Conservation (phyloP, 2,329 filamentous ascomycete species). For the Cladosporium sp. region DNA sequence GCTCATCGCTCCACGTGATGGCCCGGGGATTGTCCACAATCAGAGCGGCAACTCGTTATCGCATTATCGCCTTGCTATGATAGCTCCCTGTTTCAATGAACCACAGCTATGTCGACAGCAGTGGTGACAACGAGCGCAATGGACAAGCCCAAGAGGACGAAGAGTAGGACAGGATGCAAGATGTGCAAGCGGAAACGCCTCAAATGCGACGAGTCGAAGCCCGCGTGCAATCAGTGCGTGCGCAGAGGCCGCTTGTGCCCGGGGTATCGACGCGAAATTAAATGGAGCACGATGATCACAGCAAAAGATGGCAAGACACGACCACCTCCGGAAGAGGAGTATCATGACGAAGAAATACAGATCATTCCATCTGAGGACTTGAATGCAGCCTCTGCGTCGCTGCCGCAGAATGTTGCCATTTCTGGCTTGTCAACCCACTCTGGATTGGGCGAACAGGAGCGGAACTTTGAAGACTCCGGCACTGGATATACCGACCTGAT, state of each 20-base stretch:
- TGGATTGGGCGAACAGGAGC: neutral
- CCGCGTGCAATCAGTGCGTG: conserved; percentile 23
- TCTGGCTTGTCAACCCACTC: conserved; percentile 1
- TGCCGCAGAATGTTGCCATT: conserved; percentile 2
- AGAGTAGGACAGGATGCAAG: conserved; percentile 18
- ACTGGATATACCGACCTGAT: neutral
- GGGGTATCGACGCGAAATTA: conserved; percentile 22
- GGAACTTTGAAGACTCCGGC: neutral
- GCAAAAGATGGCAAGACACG: conserved; percentile 9
- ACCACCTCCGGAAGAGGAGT: conserved; percentile 5
- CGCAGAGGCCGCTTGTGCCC: conserved; percentile 22
- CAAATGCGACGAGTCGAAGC: conserved; percentile 25
- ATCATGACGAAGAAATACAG: neutral
- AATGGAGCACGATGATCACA: conserved; percentile 21
- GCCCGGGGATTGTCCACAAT: neutral
- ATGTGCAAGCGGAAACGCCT: conserved; percentile 19
- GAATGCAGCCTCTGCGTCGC: neutral
- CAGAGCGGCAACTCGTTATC: neutral
- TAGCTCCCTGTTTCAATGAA: neutral
- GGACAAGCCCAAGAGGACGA: conserved; percentile 19
- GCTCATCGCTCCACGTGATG: conserved; percentile 7
- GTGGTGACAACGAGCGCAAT: neutral
- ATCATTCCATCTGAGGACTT: neutral
- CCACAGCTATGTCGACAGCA: neutral
- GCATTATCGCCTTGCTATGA: neutral